Evolutionary conservation across 257 asterid genomes (phyloP).

Genomic region (Solanum arcanum): DNA sequence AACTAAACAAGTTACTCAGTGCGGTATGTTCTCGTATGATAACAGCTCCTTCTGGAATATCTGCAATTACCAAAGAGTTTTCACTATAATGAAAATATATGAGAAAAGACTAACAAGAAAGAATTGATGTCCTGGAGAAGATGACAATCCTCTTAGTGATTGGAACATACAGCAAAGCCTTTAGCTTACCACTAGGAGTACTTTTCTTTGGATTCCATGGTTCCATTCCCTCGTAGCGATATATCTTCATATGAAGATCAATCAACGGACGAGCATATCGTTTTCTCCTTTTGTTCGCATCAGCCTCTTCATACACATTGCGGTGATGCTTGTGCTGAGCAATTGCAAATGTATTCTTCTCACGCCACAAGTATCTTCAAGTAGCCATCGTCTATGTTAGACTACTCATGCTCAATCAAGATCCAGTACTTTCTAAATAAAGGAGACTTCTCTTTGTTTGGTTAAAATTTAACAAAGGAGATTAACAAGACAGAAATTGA

Average conservation of each 20-base stretch:
- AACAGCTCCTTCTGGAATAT: constrained; percentile 98
- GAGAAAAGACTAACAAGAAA: background rate
- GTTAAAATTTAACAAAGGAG: background rate
- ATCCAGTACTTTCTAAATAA: background rate
- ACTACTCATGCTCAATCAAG: background rate
- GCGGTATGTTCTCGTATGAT: constrained; percentile 86
- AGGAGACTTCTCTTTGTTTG: background rate
- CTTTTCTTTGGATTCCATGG: constrained; percentile 62
- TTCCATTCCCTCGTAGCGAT: constrained; percentile 77
- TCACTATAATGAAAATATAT: background rate
- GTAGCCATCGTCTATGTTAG: background rate
- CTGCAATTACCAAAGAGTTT: constrained; percentile 22
- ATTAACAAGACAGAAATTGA: background rate
- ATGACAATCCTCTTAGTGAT: background rate
- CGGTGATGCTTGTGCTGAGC: constrained; percentile 91
- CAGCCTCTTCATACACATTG: constrained; percentile 80
- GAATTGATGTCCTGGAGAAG: background rate
- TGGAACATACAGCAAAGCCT: background rate
- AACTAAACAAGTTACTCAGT: constrained; percentile 70
- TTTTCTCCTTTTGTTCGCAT: constrained; percentile 86
- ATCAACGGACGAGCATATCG: constrained; percentile 95
- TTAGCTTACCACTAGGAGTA: constrained; percentile 55
- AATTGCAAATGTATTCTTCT: constrained; percentile 82
- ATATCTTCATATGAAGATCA: constrained; percentile 84
- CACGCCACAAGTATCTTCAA: constrained; percentile 87